Conservation (phyloP, 2,329 filamentous ascomycete genomes). For the Mariannaea elegans region DNA sequence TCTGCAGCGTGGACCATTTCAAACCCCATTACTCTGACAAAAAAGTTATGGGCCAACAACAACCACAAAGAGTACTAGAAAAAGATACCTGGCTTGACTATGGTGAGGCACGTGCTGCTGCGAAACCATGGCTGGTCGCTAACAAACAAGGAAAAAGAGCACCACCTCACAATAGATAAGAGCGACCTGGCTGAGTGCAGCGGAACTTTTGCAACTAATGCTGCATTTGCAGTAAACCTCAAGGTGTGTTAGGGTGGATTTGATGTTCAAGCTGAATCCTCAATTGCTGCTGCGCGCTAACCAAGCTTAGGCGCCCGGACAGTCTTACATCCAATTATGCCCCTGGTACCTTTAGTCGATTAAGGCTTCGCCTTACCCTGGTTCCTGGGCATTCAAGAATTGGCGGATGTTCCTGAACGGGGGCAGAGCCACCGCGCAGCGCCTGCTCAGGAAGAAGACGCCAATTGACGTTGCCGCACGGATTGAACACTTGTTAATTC, state of each 20-base stretch:
- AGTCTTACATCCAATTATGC: constrained; percentile 4
- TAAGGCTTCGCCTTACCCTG: background rate
- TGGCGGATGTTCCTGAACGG: no score
- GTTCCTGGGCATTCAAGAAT: background rate
- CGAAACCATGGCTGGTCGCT: no score
- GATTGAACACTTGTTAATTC: background rate
- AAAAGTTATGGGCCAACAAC: no score
- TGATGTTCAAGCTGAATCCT: background rate
- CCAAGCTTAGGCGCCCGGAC: background rate
- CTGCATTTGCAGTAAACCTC: background rate
- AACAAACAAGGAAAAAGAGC: no score
- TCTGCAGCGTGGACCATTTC: background rate
- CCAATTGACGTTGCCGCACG: background rate
- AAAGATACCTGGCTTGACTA: no score
- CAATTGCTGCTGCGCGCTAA: background rate
- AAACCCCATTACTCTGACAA: background rate
- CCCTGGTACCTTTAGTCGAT: background rate
- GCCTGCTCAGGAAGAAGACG: background rate
- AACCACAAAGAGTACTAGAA: no score
- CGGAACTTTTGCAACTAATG: background rate
- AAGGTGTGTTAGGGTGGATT: background rate
- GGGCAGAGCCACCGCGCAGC: no score
- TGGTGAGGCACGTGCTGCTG: no score
- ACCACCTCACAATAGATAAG: no score
- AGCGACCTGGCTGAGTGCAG: no score